phyloP scores from a whole-genome alignment of 176 grass and related monocot genomes.

The Paspalum notatum region DNA sequence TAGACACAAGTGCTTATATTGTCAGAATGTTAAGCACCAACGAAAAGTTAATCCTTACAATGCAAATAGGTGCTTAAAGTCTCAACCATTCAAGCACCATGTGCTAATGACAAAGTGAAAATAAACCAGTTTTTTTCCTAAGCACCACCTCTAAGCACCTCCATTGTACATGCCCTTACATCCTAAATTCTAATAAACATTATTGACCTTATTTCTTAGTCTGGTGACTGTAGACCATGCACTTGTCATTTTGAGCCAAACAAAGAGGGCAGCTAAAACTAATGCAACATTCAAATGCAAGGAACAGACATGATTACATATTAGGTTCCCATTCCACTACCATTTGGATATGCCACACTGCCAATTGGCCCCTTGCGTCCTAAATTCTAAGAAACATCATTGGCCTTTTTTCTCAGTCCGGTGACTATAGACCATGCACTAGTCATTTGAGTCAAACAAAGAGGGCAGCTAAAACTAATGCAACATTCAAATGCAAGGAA shows the following conservation, averaged over 20 bases:
- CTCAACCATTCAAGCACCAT: too few species aligned
- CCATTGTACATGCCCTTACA: neutral
- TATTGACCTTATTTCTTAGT: neutral
- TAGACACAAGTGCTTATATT: too few species aligned
- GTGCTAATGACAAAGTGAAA: too few species aligned
- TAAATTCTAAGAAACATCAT: neutral
- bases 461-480: neutral
- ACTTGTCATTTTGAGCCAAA: neutral
- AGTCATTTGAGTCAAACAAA: constrained; percentile 2
- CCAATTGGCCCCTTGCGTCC: neutral
- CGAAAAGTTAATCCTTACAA: too few species aligned
- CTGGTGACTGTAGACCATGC: neutral
- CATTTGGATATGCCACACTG: neutral
- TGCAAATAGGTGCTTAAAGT: too few species aligned
- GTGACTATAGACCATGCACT: neutral
- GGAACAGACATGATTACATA: neutral
- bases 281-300: neutral
- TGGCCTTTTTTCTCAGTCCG: neutral
- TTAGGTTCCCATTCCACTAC: neutral
- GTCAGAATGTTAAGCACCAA: too few species aligned
- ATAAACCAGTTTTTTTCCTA: too few species aligned
- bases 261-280: neutral
- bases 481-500: neutral
- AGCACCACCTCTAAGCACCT: too few species aligned
- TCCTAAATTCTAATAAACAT: neutral